phyloP scores from a whole-genome alignment of 345 rosid genomes.

The Leavenworthia alabamica region DNA sequence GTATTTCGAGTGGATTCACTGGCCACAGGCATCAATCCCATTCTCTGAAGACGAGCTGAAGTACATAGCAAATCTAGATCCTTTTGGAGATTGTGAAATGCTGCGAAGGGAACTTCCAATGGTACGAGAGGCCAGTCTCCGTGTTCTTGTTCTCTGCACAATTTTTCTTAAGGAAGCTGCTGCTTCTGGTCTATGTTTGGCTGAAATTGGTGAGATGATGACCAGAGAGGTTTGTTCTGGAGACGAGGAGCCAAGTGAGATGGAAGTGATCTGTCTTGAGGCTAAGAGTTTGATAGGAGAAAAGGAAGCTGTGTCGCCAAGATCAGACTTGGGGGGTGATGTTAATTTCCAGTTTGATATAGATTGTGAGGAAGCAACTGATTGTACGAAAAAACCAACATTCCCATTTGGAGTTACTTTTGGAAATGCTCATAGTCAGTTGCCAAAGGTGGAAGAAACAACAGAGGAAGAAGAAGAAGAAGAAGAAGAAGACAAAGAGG shows the following conservation, averaged over 20 bases:
- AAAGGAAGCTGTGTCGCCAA: constrained; percentile 43
- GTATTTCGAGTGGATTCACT: constrained; percentile 97
- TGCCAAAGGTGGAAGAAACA: constrained; percentile 70
- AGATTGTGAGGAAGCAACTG: constrained; percentile 51
- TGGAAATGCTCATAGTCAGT: constrained; percentile 42
- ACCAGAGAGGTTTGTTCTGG: constrained; percentile 71
- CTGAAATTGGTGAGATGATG: constrained; percentile 99
- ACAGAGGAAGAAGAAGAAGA: constrained; percentile 58
- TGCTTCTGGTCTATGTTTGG: constrained; percentile 65
- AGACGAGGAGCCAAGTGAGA: constrained; percentile 93
- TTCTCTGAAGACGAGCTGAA: constrained; percentile 84
- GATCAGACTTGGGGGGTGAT: constrained; percentile 42
- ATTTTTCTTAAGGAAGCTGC: constrained; percentile 86
- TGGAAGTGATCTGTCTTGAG: constrained; percentile 80
- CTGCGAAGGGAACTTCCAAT: constrained; percentile 72
- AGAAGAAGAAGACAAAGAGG: too few species aligned
- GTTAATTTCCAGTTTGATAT: constrained; percentile 64
- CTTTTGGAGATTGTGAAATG: constrained; percentile 61
- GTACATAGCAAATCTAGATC: constrained; percentile 61
- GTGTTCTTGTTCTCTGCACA: constrained; percentile 72
- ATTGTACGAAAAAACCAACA: constrained; percentile 21
- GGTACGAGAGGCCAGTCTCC: constrained; percentile 88
- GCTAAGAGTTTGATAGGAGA: constrained; percentile 62
- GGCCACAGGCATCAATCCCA: constrained; percentile 98
- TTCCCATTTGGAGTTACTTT: constrained; percentile 42